Base-by-base conservation (phyloP, 1,284 basidiomycete genomes). In the Cryptococcus sp. region DNA sequence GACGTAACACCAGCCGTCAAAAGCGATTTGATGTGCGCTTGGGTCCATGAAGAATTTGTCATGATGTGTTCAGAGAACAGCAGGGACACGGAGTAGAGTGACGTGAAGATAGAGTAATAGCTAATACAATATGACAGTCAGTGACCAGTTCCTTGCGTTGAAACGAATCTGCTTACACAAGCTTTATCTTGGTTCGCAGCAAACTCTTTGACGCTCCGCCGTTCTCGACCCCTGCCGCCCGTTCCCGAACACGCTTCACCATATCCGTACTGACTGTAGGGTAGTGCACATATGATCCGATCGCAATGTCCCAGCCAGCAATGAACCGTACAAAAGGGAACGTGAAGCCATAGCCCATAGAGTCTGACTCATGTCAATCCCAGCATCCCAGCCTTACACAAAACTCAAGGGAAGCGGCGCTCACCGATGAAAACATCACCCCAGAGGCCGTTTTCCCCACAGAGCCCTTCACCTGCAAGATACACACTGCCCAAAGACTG, bases 301-400 rank as follows among this genome's bases (percentile, higher is more conserved):
- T 83, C 0, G 89, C 87, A 20, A 91, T 81, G 11, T 81, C 76
- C 3, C 81, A 81, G 7, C 76, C 57, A 13, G 76, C 63, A 5
- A 95, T 75, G 40, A 85, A 77, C 5, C 84, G 80, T 3, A 92
- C 87, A 15, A 90, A 78, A 3, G 89, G 91, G 70, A 90, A 93
- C 0, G 91, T 90, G 71, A 98, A 98, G 0, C 92, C 93, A 70
- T 96, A 97, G 23, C 96, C 95, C 93, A 98, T 98, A 0, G 94
- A 93, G 74, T 99, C 94, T 95, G 64, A 3, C 5, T 20, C 17
- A 45, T 19, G 52, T 59, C 46, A 58, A 41, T 50, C 8, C 2
- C 38, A 26, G 25, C 10, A 37, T 26, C 3, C 11, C 8, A 3
- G 25, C 22, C 26, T 23, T 10, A 41, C 23, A 43, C 13, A 16